These are phyloP conservation scores for Teratosphaeria viscida DNA, from an alignment of 2,329 filamentous ascomycete genomes.

Conservation along the genomic window DNA sequence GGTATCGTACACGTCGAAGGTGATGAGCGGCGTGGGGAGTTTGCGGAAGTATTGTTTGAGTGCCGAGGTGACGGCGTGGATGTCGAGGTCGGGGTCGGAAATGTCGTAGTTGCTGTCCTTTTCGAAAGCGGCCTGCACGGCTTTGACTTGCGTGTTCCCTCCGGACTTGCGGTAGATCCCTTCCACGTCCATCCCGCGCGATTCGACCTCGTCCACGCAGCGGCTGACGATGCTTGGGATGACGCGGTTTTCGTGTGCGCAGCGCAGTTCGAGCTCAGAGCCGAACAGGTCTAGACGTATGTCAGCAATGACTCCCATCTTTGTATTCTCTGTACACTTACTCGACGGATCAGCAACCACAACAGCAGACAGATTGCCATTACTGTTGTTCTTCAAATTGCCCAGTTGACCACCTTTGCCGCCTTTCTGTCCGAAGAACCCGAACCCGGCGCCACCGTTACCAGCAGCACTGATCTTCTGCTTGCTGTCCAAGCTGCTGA, in stretches of 20 bases:
- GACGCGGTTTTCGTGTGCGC: conserved; percentile 77
- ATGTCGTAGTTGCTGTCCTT: conserved; percentile 70
- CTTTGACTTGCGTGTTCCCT: conserved; percentile 80
- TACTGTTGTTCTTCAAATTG: conserved; percentile 35
- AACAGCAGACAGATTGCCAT: conserved; percentile 6
- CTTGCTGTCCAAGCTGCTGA: conserved; percentile 16
- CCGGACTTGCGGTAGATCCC: conserved; percentile 98
- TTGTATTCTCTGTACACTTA: conserved; percentile 7
- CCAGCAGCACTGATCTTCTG: conserved; percentile 6
- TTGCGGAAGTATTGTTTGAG: conserved; percentile 97
- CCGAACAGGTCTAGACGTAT: conserved; percentile 58
- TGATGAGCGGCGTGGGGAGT: conserved; percentile 78
- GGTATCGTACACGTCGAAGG: conserved; percentile 83
- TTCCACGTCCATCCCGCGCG: conserved; percentile 92
- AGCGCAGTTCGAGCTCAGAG: conserved; percentile 74
- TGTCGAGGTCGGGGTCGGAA: conserved; percentile 85
- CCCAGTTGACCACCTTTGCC: conserved; percentile 21
- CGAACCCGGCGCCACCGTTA: conserved; percentile 16
- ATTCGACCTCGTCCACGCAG: conserved; percentile 93
- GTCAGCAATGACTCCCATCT: conserved; percentile 10
- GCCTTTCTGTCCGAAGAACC: conserved; percentile 28
- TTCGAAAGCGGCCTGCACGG: conserved; percentile 86
- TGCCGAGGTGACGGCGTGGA: conserved; percentile 89
- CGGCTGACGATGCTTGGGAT: conserved; percentile 85
- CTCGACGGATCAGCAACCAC: conserved; percentile 24